A percentile compares a stretch with the other conserved stretches of the same genome.
Conservation (phyloP, 2,329 filamentous ascomycete species). For the Diaporthe helianthi region DNA sequence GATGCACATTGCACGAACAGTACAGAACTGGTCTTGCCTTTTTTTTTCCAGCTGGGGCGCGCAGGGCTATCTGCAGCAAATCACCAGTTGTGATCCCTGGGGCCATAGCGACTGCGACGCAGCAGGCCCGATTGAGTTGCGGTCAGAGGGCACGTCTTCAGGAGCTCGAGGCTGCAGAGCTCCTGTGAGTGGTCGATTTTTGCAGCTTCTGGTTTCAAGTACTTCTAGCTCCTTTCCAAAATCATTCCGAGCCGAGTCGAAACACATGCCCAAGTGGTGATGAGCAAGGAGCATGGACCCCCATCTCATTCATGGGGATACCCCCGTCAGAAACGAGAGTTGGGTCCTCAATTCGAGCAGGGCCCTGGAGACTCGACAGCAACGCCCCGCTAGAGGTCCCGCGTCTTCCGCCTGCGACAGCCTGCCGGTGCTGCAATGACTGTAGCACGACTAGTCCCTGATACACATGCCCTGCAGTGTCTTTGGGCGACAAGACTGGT, state of each 20-base stretch:
- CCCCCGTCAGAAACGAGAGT: conserved; percentile 17
- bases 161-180: conserved; percentile 7
- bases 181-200: conserved; percentile 17
- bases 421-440: neutral
- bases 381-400: conserved; percentile 8
- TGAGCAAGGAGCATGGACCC: conserved; percentile 26
- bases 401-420: conserved; percentile 20
- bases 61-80: conserved; percentile 6
- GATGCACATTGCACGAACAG: conserved; percentile 15
- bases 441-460: neutral
- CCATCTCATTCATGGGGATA: conserved; percentile 14
- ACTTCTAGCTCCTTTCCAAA: conserved; percentile 34
- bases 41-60: conserved; percentile 21
- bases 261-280: conserved; percentile 28
- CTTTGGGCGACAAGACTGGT: neutral
- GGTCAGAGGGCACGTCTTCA: neutral
- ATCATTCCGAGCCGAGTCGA: conserved; percentile 31
- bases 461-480: neutral
- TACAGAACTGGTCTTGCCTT: conserved; percentile 8
- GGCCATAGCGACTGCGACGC: conserved; percentile 7
- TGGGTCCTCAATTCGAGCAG: conserved; percentile 16
- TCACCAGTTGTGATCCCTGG: conserved; percentile 16
- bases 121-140: conserved; percentile 6
- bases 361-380: conserved; percentile 18
- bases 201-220: conserved; percentile 31